Percentiles rank a stretch among this genome's conserved stretches.
Conservation (phyloP, 78 protist species). For the Chrysochromulina parva region DNA sequence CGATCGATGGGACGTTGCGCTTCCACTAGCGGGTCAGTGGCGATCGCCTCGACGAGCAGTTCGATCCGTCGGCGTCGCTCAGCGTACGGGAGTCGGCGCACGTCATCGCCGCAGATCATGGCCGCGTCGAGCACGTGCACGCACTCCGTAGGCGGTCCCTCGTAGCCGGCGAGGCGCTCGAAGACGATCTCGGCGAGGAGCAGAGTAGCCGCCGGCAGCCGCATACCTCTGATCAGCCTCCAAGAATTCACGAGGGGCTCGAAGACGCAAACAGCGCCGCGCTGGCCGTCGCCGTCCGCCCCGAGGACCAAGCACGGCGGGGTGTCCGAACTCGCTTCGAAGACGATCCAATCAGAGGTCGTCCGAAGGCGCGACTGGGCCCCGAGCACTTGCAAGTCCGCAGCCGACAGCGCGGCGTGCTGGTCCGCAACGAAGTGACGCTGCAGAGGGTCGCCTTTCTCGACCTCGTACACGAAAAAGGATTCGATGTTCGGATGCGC, state of each 20-base stretch:
- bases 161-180: neutral
- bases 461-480: neutral
- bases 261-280: neutral
- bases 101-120: neutral
- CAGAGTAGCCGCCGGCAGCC: neutral
- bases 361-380: neutral
- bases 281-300: neutral
- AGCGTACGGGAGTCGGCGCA: neutral
- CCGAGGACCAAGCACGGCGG: neutral
- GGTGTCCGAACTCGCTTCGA: neutral
- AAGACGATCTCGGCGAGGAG: neutral
- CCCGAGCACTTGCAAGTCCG: neutral
- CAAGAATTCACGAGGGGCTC: neutral
- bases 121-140: constrained; percentile 15
- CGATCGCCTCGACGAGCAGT: neutral
- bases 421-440: neutral
- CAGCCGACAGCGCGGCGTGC: no score
- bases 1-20: no score
- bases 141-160: neutral
- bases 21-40: no score
- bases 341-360: neutral
- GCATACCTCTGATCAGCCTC: neutral
- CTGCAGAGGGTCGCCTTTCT: neutral
- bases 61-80: neutral
- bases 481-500: neutral